Evolutionary conservation across 805 yeast genomes (phyloP), one percentile per base, ranked within the genome.

Genomic region (Saturnispora quitensis): DNA sequence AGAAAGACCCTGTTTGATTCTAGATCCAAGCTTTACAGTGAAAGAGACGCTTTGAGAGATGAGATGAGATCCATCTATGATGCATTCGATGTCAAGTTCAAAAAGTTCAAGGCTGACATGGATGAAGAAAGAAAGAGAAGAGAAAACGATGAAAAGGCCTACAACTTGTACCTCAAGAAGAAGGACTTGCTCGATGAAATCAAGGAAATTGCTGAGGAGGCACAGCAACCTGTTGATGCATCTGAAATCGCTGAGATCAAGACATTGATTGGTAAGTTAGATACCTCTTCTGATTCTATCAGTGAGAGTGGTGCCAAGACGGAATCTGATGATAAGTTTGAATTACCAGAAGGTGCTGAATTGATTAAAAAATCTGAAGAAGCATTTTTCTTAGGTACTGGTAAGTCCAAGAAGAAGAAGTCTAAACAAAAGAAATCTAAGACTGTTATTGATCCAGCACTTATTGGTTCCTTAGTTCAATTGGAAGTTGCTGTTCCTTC

Each of bases 401-500:
- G 70, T 51, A 68, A 72, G 53, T 68, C 69, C 57, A 72, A 73
- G 62, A 72, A 74, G 61, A 82, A 81, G 69, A 70, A 73, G 61
- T 72, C 70, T 47, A 57, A 63, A 46, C 67, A 72, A 58, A 64
- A 64, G 51, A 63, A 63, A 33, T 46, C 53, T 24, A 54, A 61
- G 35, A 82, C 89, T 67, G 76, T 82, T 52, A 77, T 93, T 60
- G 91, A 89, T 66, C 85, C 95, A 50, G 85, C 82, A 56, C 76
- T 88, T 55, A 82, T 91, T 61, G 81, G 84, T 56, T 77, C 85
- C 50, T 78, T 93, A 61, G 75, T 87, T 56, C 85, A 85, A 62
- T 78, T 91, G 63, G 81, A 82, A 51, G 77, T 91, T 57, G 74
- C 85, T 45, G 78, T 90, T 56, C 99, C 99, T 65, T 74, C 84